Evolutionary conservation across 1,139 yeast genomes (phyloP), one percentile per base, ranked within the genome.

Genomic region (Sugiyamaella xylanicola): DNA sequence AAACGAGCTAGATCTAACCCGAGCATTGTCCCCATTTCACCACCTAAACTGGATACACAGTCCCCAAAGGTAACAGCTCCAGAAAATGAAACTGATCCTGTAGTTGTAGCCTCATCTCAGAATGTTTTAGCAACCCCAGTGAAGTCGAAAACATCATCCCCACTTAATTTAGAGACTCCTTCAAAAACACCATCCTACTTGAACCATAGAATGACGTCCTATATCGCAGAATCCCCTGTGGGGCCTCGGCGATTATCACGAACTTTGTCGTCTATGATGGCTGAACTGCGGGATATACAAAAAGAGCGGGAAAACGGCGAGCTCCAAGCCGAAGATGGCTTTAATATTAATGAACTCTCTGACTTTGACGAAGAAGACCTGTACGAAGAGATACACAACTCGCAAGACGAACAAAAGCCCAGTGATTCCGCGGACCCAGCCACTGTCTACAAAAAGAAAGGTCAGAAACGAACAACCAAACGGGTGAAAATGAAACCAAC

Each of bases 391-490:
- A n/a, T 15, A 16, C 29, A 49, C 3, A 16, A 42, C 32, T 19
- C 17, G 8, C 20, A 32, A 17, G 42, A 39, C 39, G 56, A 54
- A 3, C 7, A 44, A 52, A 17, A 36, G 29, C 11, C 21, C n/a
- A 22, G 37, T n/a, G 44, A 21, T 15, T 3, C 32, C 3, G 19
- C 22, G 16, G 43, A 21, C 16, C 32, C 45, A 11, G 42, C 15
- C 4, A 53, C 47, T 4, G 53, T 56, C 46, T 64, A 62, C 56
- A 74, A 69, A 64, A 73, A 74, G 56, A 74, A 74, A 70, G 75
- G 70, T 73, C 86, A 81, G 51, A 86, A 85, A 72, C 73, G 92
- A 65, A 80, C 84, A 2, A 84, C 90, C 0, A 74, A 86, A 61
- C 75, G 86, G 56, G 83, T 81, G 67, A 81, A 79, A 57, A 77